Evolutionary conservation across 345 rosid species (phyloP), one percentile per base, ranked within the genome.

Genomic region (Ceriops decandra): DNA sequence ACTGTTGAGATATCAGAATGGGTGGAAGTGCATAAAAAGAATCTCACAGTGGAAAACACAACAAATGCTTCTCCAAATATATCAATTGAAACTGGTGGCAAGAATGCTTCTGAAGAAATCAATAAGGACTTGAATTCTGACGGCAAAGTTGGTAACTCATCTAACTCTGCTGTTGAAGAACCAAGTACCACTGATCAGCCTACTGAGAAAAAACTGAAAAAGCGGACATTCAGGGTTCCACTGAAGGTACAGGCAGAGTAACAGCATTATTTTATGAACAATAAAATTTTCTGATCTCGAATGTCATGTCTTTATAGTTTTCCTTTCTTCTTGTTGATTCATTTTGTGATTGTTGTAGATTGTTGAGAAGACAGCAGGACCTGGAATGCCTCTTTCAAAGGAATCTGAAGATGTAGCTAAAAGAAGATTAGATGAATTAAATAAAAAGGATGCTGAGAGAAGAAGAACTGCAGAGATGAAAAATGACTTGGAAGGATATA

Each of bases 21-120:
- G 99, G 93, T 92, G 65, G 98, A 95, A 68, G 95, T 95, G 67
- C 96, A 96, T 52, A 92, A 80, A 83, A 90, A 83, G 84, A 92
- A 84, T 62, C 71, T 82, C 63, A 86, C 89, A 3, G 16, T 84
- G 57, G 96, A 86, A 69, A 91, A 87, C 82, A 64, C 86, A 64
- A 82, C 90, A 28, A 76, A 82, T 68, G 53, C 92, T 71, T 76
- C 95, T 57, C 69, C 81, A 69, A 80, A 85, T 56, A 66, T 76
- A 63, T 76, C 97, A 60, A 69, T 76, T 73, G 90, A 87, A 77
- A 68, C 82, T 70, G 82, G 62, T 47, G 70, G 83, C 27, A 76
- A 84, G 32, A 81, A 76, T 68, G 69, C 74, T 52, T 79, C 86
- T 38, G 89, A 86, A 76, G 89, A 82, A 77, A 83, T 75, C 62